Base-by-base conservation (phyloP, 2,329 filamentous ascomycete genomes). In the Exophiala calicioides region DNA sequence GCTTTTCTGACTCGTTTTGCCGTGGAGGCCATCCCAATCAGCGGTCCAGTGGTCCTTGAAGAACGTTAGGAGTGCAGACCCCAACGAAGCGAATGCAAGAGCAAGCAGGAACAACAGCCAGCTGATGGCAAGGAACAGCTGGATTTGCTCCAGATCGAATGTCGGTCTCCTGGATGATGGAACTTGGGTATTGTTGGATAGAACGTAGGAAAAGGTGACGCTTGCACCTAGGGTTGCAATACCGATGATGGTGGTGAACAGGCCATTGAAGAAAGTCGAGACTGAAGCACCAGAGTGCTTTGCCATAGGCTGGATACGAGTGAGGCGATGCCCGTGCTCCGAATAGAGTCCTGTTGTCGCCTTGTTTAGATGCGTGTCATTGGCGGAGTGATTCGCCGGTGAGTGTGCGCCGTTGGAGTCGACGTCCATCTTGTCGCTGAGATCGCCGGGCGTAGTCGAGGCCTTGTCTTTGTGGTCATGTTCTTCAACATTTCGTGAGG, bases 91-190 rank as follows among this genome's bases (percentile, higher is more conserved):
- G 36, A 58, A 56, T 8, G 56, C 56, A 26, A 59, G 36, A n/a
- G 47, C 55, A 27, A 60, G 54, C 19, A 60, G 44, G 46, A 58
- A 60, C 10, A 59, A 42, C 9, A 60, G 52, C 57, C 58, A 60
- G 32, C 50, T 55, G 37, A 59, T 49, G 13, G 55, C 47, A 3
- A 60, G 52, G 48, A 59, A 59, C 5, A 33, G 34, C 24, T 53
- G 51, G 16, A 57, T 49, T 30, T 54, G 47, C 5, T 32, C 26
- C 19, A 30, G 21, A n/a, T 33, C 32, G 41, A 57, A 57, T 13
- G 43, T 39, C 21, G 50, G 37, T n/a, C 23, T 32, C 24, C 6
- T 21, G 8, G 48, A 26, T 5, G 35, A 23, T 12, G 53, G 40
- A 7, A 37, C 37, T n/a, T 42, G 26, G n/a, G 47, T 48, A 23